Evolutionary conservation across 768 basidiomycete species (phyloP).

Genomic region (Tephrocybe sp.): DNA sequence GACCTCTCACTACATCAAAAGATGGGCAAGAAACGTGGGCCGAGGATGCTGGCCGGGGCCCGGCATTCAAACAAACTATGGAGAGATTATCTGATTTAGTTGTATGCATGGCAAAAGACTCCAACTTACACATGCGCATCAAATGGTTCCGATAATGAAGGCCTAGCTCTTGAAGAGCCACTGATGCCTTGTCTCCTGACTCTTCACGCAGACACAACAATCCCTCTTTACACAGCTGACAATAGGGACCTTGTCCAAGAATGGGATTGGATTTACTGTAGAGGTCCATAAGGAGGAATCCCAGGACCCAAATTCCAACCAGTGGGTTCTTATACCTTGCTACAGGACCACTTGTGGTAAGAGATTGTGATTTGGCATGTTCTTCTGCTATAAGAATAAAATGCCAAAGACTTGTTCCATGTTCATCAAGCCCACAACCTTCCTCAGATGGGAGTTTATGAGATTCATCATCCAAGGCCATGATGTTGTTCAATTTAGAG

Average conservation of each 20-base stretch:
- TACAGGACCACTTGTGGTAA: not conserved
- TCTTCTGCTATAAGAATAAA: not conserved
- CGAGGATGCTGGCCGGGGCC: not conserved
- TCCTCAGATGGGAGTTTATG: no score
- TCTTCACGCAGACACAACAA: not conserved
- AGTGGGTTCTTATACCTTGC: not conserved
- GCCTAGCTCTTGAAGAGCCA: not conserved
- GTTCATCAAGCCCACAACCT: no score
- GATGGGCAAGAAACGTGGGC: constrained; percentile 8
- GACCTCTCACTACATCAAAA: constrained; percentile 2
- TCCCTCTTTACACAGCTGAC: not conserved
- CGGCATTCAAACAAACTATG: not conserved
- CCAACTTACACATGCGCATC: not conserved
- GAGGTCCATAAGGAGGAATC: not conserved
- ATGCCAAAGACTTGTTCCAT: not conserved
- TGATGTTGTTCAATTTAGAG: no score
- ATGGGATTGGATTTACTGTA: no score
- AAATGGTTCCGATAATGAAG: not conserved
- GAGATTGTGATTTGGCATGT: not conserved
- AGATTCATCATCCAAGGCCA: no score
- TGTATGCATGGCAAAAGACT: not conserved
- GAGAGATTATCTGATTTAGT: not conserved
- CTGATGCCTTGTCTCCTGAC: not conserved
- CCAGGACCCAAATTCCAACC: not conserved
- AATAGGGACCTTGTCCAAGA: not conserved